Base-by-base conservation (phyloP, 345 rosid genomes). In the Linum tenue region DNA sequence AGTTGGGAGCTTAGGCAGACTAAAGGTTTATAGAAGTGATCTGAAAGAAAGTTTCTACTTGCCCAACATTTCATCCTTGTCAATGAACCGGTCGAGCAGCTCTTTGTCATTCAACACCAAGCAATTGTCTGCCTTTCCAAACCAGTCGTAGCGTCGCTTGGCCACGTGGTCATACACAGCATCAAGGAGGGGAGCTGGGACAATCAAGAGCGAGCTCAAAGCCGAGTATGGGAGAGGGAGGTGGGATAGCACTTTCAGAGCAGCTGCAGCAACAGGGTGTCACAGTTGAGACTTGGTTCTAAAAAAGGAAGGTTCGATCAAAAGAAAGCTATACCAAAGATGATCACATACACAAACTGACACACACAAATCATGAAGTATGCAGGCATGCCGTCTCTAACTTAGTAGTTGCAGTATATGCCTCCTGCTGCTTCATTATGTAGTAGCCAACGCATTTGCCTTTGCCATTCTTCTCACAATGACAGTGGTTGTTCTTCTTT, bases 171-270 rank as follows among this genome's bases (percentile, higher is more conserved):
- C 95, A 73, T 91, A 91, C 40, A 84, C 83, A 4, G 82, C 85
- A 73, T 89, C 96, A 70, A 92, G 80, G 5, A 84, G 65, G 7
- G 98, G 90, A 59, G 78, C 71, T 59, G 96, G 96, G 77, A 86
- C 59, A 16, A 91, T 63, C 69, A 75, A 48, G 67, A 91, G 74
- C 1, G 69, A 56, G 44, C 89, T 85, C 74, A 91, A 64, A 64
- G 91, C 86, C 0, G 89, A 85, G 73, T 89, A 89, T 5, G 98
- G 96, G 67, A 77, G 63, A 39, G 96, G 96, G 78, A 87, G 75
- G 82, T 88, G 78, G 35, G 91, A 84, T 66, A 80, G 56, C 39
- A 91, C 96, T 74, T 76, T 77, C 43, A 91, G 79, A 56, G 91
- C 98, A 84, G 96, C 96, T 87, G 89, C 76, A 83, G 6, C 43